Evolutionary conservation across 495 filamentous ascomycete species (phyloP).

Genomic region (Cudoniella acicularis): DNA sequence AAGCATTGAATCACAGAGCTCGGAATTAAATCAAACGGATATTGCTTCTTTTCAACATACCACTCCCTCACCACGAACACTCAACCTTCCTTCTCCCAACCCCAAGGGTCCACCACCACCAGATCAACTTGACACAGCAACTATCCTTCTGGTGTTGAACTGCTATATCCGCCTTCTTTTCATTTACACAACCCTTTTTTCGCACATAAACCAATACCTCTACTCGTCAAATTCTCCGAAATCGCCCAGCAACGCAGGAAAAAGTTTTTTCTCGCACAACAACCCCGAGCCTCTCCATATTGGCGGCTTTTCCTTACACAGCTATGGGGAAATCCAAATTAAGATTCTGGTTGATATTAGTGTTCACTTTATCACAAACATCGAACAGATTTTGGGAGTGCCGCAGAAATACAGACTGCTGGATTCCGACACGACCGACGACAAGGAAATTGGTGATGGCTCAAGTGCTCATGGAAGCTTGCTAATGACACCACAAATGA

Average conservation of each 20-base stretch:
- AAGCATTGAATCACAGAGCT: neutral
- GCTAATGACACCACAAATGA: too few relatives aligned
- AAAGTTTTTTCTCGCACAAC: neutral
- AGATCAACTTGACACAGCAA: neutral
- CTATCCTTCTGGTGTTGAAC: neutral
- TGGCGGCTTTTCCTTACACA: neutral
- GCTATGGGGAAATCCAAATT: neutral
- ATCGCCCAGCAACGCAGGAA: neutral
- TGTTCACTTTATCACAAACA: neutral
- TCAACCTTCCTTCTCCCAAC: neutral
- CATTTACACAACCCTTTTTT: neutral
- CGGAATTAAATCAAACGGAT: neutral
- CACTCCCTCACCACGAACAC: neutral
- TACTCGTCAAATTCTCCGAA: neutral
- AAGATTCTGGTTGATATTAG: neutral
- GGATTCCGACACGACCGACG: too few relatives aligned
- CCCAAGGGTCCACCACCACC: neutral
- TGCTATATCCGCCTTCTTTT: neutral
- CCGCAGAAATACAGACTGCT: neutral
- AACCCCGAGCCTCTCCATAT: neutral
- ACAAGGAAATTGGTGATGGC: too few relatives aligned
- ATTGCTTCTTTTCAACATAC: neutral
- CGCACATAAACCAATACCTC: neutral
- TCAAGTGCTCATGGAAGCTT: too few relatives aligned
- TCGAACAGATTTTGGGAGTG: neutral